Evolutionary conservation across 2,329 filamentous ascomycete species (phyloP).

Genomic region (Sporothrix dimorphospora): DNA sequence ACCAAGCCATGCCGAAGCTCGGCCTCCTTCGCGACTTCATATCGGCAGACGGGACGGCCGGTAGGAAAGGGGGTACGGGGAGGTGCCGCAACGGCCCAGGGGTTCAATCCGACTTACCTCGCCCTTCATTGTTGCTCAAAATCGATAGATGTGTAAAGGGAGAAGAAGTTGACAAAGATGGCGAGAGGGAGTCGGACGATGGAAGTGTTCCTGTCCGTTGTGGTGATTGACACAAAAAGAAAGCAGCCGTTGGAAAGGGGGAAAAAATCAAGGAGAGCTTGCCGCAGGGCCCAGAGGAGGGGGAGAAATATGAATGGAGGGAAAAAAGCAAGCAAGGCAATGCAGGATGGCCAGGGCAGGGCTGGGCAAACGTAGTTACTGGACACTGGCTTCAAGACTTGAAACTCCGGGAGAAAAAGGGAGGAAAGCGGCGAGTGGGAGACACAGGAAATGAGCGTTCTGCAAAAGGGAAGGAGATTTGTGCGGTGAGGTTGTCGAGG

Average conservation of each 20-base stretch:
- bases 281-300: conserved; percentile 5
- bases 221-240: background rate
- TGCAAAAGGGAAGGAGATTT: conserved; percentile 24
- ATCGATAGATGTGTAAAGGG: background rate
- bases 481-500: conserved; percentile 32
- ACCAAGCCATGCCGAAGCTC: conserved; percentile 1
- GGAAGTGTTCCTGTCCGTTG: background rate
- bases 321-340: background rate
- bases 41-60: background rate
- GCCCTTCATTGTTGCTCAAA: conserved; percentile 56
- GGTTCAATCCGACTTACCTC: conserved; percentile 49
- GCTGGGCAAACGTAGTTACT: conserved; percentile 22
- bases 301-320: conserved; percentile 8
- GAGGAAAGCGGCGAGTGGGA: background rate
- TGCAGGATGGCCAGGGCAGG: background rate
- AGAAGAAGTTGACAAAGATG: background rate
- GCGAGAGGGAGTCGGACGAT: background rate
- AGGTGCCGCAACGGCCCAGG: conserved; percentile 22
- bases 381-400: background rate
- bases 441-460: conserved; percentile 7
- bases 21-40: background rate
- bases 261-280: conserved; percentile 19
- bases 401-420: conserved; percentile 20
- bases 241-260: conserved; percentile 12
- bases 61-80: background rate